A percentile compares a stretch with the other conserved stretches of the same genome.
These are phyloP conservation scores for Solanum rostratum DNA, from an alignment of 257 asterid genomes.

Conservation along the genomic window DNA sequence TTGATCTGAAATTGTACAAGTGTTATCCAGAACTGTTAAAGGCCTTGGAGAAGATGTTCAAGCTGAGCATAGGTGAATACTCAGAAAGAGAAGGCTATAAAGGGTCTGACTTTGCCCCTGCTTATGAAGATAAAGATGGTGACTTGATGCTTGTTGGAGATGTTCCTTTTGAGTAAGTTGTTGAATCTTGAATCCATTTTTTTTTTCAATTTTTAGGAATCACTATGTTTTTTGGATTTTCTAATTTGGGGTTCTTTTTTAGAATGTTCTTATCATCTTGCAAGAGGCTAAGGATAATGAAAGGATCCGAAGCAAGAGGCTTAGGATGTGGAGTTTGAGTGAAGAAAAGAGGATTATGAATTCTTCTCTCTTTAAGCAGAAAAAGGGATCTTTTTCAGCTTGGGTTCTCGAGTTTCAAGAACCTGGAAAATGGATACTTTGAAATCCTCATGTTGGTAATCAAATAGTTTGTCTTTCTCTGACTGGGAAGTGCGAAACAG, in stretches of 20 bases:
- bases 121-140: conserved; percentile 88
- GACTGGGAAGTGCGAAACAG: conserved; percentile 16
- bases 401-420: conserved; percentile 38
- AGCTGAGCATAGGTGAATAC: conserved; percentile 68
- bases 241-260: conserved; percentile 13
- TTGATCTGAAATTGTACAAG: conserved; percentile 48
- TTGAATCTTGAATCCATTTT: not conserved
- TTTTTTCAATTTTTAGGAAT: not conserved
- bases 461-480: conserved; percentile 5
- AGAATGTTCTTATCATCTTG: conserved; percentile 76
- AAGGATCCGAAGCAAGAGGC: conserved; percentile 69
- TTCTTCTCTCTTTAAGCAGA: conserved; percentile 7
- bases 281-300: conserved; percentile 75
- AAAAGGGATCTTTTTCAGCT: conserved; percentile 23
- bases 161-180: conserved; percentile 74
- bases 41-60: conserved; percentile 75
- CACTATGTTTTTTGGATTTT: not conserved
- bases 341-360: not conserved
- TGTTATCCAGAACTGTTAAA: conserved; percentile 44
- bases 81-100: conserved; percentile 84
- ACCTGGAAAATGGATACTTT: conserved; percentile 4
- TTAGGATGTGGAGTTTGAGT: conserved; percentile 40
- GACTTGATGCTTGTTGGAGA: conserved; percentile 93
- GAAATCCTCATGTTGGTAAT: conserved; percentile 15
- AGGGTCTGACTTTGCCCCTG: conserved; percentile 87